Conservation (phyloP, 495 filamentous ascomycete species). For the Saxophila tyrrhenica region DNA sequence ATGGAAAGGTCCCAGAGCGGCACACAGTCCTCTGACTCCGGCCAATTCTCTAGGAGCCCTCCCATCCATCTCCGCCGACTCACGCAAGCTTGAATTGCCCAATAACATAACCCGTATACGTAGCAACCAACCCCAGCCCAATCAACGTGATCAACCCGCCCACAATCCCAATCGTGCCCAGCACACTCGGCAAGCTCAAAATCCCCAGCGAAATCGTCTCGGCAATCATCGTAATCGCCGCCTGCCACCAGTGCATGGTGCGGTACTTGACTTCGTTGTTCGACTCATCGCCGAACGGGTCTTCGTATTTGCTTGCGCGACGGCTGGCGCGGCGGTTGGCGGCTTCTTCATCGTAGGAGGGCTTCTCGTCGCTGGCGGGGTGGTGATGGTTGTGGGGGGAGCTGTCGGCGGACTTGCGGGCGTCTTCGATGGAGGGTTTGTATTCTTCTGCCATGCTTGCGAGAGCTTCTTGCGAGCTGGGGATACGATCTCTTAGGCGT, state of each 20-base stretch:
- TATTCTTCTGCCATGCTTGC: too few relatives aligned
- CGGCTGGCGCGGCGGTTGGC: background rate
- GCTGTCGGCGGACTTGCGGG: background rate
- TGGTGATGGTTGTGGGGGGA: too few relatives aligned
- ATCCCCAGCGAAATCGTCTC: slow-evolving; percentile 28
- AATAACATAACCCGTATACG: slow-evolving; percentile 67
- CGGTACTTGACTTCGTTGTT: slow-evolving; percentile 6
- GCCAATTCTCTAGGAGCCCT: too few relatives aligned
- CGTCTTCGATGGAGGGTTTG: background rate
- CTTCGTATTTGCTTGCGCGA: background rate
- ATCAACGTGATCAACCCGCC: slow-evolving; percentile 44
- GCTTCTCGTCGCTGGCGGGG: background rate
- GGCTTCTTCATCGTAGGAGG: background rate
- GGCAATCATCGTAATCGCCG: slow-evolving; percentile 15
- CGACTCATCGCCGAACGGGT: slow-evolving; percentile 4
- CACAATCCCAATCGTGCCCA: slow-evolving; percentile 22
- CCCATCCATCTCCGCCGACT: too few relatives aligned
- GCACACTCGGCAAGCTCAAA: slow-evolving; percentile 20
- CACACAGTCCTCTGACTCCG: too few relatives aligned
- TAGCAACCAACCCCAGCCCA: slow-evolving; percentile 50
- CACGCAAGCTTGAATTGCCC: slow-evolving; percentile 57
- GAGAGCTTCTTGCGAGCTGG: too few relatives aligned
- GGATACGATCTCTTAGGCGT: too few relatives aligned
- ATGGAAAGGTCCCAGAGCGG: too few relatives aligned
- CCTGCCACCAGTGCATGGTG: slow-evolving; percentile 12